Percentiles rank a stretch among this genome's conserved stretches.
Evolutionary conservation across 1,284 basidiomycete species (phyloP).

Genomic region (Cryptococcus jaspeensis): DNA sequence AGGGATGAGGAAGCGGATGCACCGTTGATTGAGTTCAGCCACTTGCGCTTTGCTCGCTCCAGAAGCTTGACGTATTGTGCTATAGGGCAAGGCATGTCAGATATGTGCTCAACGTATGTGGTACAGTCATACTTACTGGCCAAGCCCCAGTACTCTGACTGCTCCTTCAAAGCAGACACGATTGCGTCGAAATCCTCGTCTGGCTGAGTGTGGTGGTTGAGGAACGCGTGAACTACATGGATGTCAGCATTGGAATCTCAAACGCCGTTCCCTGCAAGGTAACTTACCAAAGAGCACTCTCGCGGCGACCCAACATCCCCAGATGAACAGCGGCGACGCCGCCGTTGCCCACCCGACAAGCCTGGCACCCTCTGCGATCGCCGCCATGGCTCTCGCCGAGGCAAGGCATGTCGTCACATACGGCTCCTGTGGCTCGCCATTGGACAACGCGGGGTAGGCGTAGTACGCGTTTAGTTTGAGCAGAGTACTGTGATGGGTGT

Average conservation of each 20-base stretch:
- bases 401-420: slow-evolving; percentile 38
- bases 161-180: slow-evolving; percentile 35
- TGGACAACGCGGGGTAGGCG: slow-evolving; percentile 47
- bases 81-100: slow-evolving; percentile 10
- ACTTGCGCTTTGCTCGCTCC: slow-evolving; percentile 47
- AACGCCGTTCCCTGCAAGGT: background rate
- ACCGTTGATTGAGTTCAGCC: slow-evolving; percentile 26
- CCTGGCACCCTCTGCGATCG: slow-evolving; percentile 25
- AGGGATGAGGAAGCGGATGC: slow-evolving; percentile 15
- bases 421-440: slow-evolving; percentile 44
- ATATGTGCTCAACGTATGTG: background rate
- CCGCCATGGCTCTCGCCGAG: slow-evolving; percentile 35
- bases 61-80: slow-evolving; percentile 50
- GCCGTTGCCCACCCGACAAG: slow-evolving; percentile 26
- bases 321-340: slow-evolving; percentile 47
- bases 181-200: slow-evolving; percentile 45
- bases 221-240: slow-evolving; percentile 40
- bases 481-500: slow-evolving; percentile 29
- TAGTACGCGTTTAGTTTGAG: slow-evolving; percentile 51
- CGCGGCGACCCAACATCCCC: slow-evolving; percentile 50
- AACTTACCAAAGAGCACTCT: slow-evolving; percentile 47
- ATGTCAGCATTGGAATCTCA: background rate
- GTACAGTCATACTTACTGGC: slow-evolving; percentile 32
- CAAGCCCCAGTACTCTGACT: slow-evolving; percentile 43
- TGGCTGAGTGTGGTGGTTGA: slow-evolving; percentile 32